Evolutionary conservation across 2,329 filamentous ascomycete species (phyloP).

Genomic region (Penicillium thymicola): DNA sequence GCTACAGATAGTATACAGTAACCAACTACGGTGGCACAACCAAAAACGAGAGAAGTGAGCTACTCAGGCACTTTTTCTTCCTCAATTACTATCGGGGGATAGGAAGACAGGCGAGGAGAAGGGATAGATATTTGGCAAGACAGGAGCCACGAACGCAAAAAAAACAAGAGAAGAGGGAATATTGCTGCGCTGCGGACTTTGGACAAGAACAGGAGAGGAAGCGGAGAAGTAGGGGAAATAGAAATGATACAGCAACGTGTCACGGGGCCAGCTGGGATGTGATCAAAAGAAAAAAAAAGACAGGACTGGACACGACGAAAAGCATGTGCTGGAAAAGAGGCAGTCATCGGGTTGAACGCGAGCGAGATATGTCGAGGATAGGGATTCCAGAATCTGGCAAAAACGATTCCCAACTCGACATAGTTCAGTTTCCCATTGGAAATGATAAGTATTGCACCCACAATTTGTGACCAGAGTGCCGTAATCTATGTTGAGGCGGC

Average conservation of each 20-base stretch:
- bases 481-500: constrained; percentile 30
- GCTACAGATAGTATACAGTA: neutral
- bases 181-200: constrained; percentile 41
- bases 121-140: constrained; percentile 24
- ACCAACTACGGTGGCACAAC: neutral
- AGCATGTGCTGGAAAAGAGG: constrained; percentile 1
- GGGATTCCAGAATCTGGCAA: neutral
- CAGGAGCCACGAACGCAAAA: constrained; percentile 24
- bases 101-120: constrained; percentile 27
- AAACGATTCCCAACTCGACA: neutral
- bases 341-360: constrained; percentile 12
- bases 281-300: constrained; percentile 14
- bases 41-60: neutral
- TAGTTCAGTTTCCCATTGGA: neutral
- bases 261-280: constrained; percentile 15
- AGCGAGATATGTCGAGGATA: neutral
- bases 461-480: constrained; percentile 29
- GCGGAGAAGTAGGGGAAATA: constrained; percentile 20
- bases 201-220: constrained; percentile 27
- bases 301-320: constrained; percentile 7
- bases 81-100: constrained; percentile 32
- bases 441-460: constrained; percentile 17
- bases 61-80: constrained; percentile 28
- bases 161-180: constrained; percentile 38
- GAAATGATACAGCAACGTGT: constrained; percentile 24